phyloP scores from a whole-genome alignment of 1,284 basidiomycete species.

The Cryptococcus sp. region DNA sequence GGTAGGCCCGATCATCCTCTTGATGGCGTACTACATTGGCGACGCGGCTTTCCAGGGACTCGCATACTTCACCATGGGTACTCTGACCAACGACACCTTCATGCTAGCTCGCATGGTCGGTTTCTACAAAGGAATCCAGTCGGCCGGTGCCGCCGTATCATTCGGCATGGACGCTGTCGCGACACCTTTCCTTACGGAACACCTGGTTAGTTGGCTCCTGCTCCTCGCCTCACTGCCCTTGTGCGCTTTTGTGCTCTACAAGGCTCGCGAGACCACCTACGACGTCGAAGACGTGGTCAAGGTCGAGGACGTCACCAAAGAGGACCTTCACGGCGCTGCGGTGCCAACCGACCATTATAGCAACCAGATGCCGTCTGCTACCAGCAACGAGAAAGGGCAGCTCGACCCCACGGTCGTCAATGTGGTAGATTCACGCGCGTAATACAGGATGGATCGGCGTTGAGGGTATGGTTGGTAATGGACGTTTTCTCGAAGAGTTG shows the following conservation, averaged over 20 bases:
- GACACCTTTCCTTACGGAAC: conserved; percentile 44
- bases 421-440: too few species aligned
- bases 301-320: conserved; percentile 36
- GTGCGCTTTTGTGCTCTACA: conserved; percentile 33
- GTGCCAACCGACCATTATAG: conserved; percentile 38
- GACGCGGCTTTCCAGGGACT: conserved; percentile 53
- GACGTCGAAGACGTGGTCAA: conserved; percentile 31
- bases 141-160: conserved; percentile 53
- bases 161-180: conserved; percentile 60
- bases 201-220: conserved; percentile 40
- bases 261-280: conserved; percentile 38
- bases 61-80: conserved; percentile 42
- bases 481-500: too few species aligned
- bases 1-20: conserved; percentile 34
- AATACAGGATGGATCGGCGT: too few species aligned
- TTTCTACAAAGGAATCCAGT: conserved; percentile 52
- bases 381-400: conserved; percentile 4
- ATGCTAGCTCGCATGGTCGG: conserved; percentile 51
- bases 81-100: conserved; percentile 36
- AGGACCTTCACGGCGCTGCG: conserved; percentile 26
- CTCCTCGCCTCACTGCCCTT: conserved; percentile 42
- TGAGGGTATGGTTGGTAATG: too few species aligned
- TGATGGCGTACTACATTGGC: conserved; percentile 44
- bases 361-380: not conserved
- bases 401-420: not conserved